phyloP scores from a whole-genome alignment of 257 asterid genomes.

The Handroanthus guayacan region DNA sequence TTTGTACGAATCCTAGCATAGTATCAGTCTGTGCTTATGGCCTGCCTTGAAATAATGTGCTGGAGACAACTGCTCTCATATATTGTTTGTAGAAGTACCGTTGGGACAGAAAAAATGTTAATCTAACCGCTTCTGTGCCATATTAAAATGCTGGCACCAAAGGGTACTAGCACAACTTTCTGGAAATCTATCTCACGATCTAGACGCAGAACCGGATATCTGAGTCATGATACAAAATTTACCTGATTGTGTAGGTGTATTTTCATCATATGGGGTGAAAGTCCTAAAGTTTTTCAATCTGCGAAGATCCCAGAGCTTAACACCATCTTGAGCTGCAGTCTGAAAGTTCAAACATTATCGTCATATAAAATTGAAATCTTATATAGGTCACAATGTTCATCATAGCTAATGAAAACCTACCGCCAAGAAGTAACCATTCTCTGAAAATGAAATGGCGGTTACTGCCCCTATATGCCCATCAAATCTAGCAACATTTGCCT shows the following conservation, averaged over 20 bases:
- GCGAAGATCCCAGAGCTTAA: slow-evolving; percentile 97
- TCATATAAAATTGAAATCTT: slow-evolving; percentile 30
- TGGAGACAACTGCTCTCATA: not conserved
- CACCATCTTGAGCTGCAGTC: slow-evolving; percentile 99
- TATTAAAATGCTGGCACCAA: not conserved
- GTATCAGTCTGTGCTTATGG: not conserved
- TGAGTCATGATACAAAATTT: slow-evolving; percentile 15
- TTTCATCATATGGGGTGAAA: slow-evolving; percentile 83
- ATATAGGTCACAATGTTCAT: not conserved
- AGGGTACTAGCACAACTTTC: not conserved
- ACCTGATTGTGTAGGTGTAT: slow-evolving; percentile 91
- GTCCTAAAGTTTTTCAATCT: slow-evolving; percentile 87
- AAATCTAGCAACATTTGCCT: slow-evolving; percentile 88
- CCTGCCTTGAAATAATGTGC: not conserved
- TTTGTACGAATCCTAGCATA: slow-evolving; percentile 1
- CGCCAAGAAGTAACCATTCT: slow-evolving; percentile 96
- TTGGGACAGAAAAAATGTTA: not conserved
- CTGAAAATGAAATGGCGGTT: slow-evolving; percentile 92
- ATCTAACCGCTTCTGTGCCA: not conserved
- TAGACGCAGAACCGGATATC: not conserved
- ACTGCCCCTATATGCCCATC: slow-evolving; percentile 89
- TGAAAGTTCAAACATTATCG: slow-evolving; percentile 45
- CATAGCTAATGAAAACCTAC: slow-evolving; percentile 53
- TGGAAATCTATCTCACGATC: not conserved
- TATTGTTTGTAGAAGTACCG: not conserved